These are phyloP conservation scores for Linanthus parryae DNA, from an alignment of 148 eudicot species.

Conservation along the genomic window DNA sequence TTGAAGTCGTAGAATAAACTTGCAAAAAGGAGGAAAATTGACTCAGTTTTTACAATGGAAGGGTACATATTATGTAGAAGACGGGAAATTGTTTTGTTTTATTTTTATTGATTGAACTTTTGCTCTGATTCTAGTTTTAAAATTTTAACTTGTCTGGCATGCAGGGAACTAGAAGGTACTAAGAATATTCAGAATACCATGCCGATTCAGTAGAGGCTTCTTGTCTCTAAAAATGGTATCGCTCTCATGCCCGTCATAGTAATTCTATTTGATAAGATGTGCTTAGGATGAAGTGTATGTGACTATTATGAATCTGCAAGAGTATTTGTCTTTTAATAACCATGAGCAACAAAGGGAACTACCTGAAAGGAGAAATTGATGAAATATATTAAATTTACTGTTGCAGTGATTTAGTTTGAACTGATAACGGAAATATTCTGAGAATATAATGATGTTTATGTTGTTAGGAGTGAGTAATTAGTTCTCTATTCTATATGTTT, in stretches of 20 bases:
- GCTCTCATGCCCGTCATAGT: neutral
- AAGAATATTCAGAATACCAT: constrained; percentile 24
- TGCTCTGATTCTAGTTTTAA: constrained; percentile 1
- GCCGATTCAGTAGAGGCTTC: constrained; percentile 27
- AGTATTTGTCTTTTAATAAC: neutral
- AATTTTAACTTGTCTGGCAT: constrained; percentile 5
- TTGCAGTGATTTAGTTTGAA: no score
- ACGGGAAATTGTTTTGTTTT: neutral
- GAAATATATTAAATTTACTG: neutral
- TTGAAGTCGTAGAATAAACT: neutral
- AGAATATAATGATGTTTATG: no score
- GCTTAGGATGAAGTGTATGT: neutral
- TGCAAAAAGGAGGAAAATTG: neutral
- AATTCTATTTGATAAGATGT: neutral
- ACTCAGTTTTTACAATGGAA: neutral
- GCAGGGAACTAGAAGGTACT: constrained; percentile 40
- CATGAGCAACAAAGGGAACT: neutral
- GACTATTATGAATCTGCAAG: constrained; percentile 1
- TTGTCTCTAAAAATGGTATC: constrained; percentile 50
- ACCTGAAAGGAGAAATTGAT: neutral
- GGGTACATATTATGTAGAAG: neutral
- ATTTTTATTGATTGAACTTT: neutral
- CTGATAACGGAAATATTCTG: no score
- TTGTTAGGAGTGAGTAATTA: no score
- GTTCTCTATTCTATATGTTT: no score